Base-by-base conservation (phyloP, 306 rosid genomes). In the Gastrolobium villosum region DNA sequence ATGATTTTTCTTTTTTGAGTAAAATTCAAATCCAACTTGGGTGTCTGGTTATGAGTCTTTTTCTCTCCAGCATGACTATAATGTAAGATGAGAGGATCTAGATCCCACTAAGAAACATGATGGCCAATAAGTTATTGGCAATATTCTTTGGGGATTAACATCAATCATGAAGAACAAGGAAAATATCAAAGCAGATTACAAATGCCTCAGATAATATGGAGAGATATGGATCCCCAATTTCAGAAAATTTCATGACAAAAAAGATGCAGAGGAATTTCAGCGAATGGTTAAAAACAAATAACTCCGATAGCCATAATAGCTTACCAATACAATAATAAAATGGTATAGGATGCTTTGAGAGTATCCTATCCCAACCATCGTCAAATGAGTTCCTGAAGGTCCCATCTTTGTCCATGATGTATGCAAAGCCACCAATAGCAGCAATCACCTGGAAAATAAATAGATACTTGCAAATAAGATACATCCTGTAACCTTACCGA, bases 311-410 rank as follows among this genome's bases (percentile, higher is more conserved):
- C 65, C 31, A 52, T 6, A 72, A 55, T 48, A 70, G 68, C 78
- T 89, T 90, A 96, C 98, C 99, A 60, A 96, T 90, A 77, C 96
- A 88, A 75, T 93, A 96, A 82, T 96, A 96, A 82, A 96, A 96
- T 79, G 99, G 99, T 81, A 96, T 85, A 15, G 99, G 99, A 84
- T 91, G 99, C 77, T 83, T 96, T 77, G 99, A 96, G 71, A 96
- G 86, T 87, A 96, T 87, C 72, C 87, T 89, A 88, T 96, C 98
- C 99, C 99, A 96, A 67, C 98, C 91, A 81, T 91, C 99, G 76
- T 87, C 89, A 76, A 96, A 96, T 20, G 99, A 93, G 84, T 93
- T 93, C 87, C 98, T 91, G 90, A 93, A 96, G 57, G 82, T 55
- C 36, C 98, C 99, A 83, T 96, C 98, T 86, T 88, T 96, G 89